Evolutionary conservation across 1,139 yeast genomes (phyloP), one percentile per base, ranked within the genome.

Genomic region (Pichia kudriavzevii): DNA sequence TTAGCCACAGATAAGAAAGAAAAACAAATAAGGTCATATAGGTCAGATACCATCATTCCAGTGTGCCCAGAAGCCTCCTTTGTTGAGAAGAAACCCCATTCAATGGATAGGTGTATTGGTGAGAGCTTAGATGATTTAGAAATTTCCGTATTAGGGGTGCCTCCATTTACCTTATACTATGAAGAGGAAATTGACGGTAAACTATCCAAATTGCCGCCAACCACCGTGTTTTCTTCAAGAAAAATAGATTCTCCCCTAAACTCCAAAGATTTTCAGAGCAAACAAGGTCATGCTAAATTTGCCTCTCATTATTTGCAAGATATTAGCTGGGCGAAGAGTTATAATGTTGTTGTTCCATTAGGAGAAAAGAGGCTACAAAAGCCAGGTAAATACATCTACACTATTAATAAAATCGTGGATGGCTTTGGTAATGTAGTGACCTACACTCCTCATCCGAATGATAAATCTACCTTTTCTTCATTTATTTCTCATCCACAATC

Each of bases 51-150:
- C 22, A 53, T 79, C 22, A 68, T 91, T 11, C 75, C 94, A 1
- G 57, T 66, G 27, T 91, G 99, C 55, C 99, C 99, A 1, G 63
- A 63, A 14, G 93, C 84, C 1, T 55, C 61, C 25, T 68, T 77
- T 41, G 51, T 58, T n/a, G 33, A 31, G 1, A 35, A 39, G n/a
- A 38, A 35, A 7, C 51, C 56, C 7, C 47, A 26, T 15, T 55
- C 12, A 12, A 17, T 14, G 12, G 73, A 78, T 47, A 68, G 72
- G 44, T 87, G 95, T 60, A 60, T 79, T 24, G 82, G 78, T 5
- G 80, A 74, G 41, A 55, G 68, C 10, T 60, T 79, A n/a, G 50
- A 49, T 21, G 46, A 48, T 21, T 14, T 57, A 5, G 25, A 60
- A 31, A 65, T 87, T 21, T 65, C 72, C 4, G 69, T 78, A 1